These are phyloP conservation scores for Fusarium sp. DNA, from an alignment of 2,329 filamentous ascomycete genomes.

Conservation along the genomic window DNA sequence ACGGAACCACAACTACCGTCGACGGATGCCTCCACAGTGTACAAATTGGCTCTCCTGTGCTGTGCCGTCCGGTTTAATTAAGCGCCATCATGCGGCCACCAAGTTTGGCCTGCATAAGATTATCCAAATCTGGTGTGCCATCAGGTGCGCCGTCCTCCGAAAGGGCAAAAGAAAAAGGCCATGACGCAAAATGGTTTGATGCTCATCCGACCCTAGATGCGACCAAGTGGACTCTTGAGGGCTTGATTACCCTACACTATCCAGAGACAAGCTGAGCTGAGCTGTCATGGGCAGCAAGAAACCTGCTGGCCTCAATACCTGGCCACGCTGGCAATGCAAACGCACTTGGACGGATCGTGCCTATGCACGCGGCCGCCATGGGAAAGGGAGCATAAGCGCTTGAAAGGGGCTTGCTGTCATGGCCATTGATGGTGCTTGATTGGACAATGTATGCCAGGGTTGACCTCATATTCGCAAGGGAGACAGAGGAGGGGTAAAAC, in stretches of 20 bases:
- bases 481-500: slow-evolving; percentile 22
- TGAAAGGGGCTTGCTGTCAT: slow-evolving; percentile 26
- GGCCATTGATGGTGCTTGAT: slow-evolving; percentile 25
- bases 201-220: slow-evolving; percentile 30
- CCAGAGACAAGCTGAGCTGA: slow-evolving; percentile 9
- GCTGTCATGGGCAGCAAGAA: slow-evolving; percentile 12
- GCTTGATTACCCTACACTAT: slow-evolving; percentile 41
- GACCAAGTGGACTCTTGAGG: slow-evolving; percentile 35
- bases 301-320: slow-evolving; percentile 38
- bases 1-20: slow-evolving; percentile 9
- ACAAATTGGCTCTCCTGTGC: slow-evolving; percentile 1
- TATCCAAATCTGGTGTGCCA: slow-evolving; percentile 20
- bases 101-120: slow-evolving; percentile 25
- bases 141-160: slow-evolving; percentile 38
- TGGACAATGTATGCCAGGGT: slow-evolving; percentile 31
- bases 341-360: slow-evolving; percentile 28
- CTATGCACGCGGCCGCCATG: slow-evolving; percentile 17
- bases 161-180: slow-evolving; percentile 23
- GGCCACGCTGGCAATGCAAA: slow-evolving; percentile 43
- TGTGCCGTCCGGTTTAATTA: slow-evolving; percentile 12
- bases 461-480: slow-evolving; percentile 21
- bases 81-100: slow-evolving; percentile 21
- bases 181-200: slow-evolving; percentile 41
- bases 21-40: slow-evolving; percentile 12
- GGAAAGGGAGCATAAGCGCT: slow-evolving; percentile 25